Percentiles rank a stretch among this genome's conserved stretches.
Conservation (phyloP, 169 alveolate species). For the Eimeria necatrix region DNA sequence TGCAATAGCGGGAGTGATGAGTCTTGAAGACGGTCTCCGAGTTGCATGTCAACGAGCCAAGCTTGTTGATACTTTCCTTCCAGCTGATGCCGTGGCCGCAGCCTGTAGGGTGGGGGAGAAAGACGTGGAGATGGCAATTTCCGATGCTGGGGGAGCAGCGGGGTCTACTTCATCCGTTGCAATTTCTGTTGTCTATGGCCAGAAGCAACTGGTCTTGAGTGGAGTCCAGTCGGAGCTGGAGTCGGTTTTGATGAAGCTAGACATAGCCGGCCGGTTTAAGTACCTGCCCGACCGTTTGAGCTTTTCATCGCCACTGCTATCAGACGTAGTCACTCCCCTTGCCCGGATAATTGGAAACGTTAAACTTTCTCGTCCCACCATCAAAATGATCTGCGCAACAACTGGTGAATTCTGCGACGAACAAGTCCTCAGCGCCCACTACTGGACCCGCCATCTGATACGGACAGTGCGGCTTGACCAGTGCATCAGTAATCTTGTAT, state of each 20-base stretch:
- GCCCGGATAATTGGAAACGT: slow-evolving; percentile 81
- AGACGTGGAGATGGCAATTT: slow-evolving; percentile 88
- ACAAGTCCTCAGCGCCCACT: slow-evolving; percentile 71
- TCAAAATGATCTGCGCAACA: slow-evolving; percentile 83
- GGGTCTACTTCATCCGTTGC: slow-evolving; percentile 79
- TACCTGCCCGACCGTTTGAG: slow-evolving; percentile 70
- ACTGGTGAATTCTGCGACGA: slow-evolving; percentile 84
- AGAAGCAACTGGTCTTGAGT: slow-evolving; percentile 82
- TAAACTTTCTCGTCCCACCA: slow-evolving; percentile 79
- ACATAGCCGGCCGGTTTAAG: slow-evolving; percentile 79
- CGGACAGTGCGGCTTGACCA: slow-evolving; percentile 78
- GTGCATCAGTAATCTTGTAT: slow-evolving; percentile 75
- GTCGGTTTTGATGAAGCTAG: slow-evolving; percentile 81
- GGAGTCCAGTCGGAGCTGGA: slow-evolving; percentile 85
- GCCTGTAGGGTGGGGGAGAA: slow-evolving; percentile 84
- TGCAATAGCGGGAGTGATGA: slow-evolving; percentile 84
- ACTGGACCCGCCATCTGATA: slow-evolving; percentile 80
- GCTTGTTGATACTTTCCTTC: slow-evolving; percentile 75
- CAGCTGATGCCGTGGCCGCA: slow-evolving; percentile 79
- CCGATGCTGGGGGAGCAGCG: slow-evolving; percentile 86
- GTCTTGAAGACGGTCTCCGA: slow-evolving; percentile 84
- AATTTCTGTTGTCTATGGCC: slow-evolving; percentile 83
- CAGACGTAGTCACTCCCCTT: slow-evolving; percentile 82
- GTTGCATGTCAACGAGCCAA: slow-evolving; percentile 83
- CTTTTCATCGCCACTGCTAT: slow-evolving; percentile 81